These are phyloP conservation scores for Elaphomyces granulatus DNA, from an alignment of 495 filamentous ascomycete genomes.

Conservation along the genomic window DNA sequence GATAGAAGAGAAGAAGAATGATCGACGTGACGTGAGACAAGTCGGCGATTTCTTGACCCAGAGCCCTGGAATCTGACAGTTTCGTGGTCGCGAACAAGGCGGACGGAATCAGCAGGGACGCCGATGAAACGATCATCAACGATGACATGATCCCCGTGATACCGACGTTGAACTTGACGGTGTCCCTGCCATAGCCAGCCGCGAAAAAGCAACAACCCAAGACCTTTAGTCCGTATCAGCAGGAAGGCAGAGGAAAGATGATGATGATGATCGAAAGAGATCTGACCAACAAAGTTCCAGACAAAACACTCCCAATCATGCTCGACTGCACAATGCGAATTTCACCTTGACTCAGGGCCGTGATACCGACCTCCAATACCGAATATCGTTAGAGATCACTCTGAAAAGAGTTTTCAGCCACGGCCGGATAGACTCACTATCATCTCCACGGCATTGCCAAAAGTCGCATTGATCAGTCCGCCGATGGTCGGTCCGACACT, in stretches of 20 bases:
- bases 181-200: constrained; percentile 11
- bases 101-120: constrained; percentile 15
- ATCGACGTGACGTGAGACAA: constrained; percentile 16
- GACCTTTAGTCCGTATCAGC: constrained; percentile 10
- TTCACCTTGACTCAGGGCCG: constrained; percentile 12
- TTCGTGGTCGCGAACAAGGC: constrained; percentile 14
- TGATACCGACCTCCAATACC: constrained; percentile 15
- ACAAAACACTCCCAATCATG: constrained; percentile 18
- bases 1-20: constrained; percentile 53
- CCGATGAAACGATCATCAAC: constrained; percentile 16
- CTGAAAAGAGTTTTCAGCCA: background rate
- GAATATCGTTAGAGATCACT: background rate
- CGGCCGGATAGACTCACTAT: constrained; percentile 8
- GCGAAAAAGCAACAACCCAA: constrained; percentile 13
- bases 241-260: no score
- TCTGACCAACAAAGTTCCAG: constrained; percentile 14
- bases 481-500: constrained; percentile 13
- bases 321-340: constrained; percentile 16
- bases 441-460: constrained; percentile 19
- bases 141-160: constrained; percentile 13
- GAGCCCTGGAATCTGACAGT: constrained; percentile 4
- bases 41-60: constrained; percentile 36
- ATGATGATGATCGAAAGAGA: no score
- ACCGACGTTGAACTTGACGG: constrained; percentile 11
- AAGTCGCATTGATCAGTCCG: constrained; percentile 16